Base-by-base conservation (phyloP, 768 basidiomycete species). In the Russula olivacea region DNA sequence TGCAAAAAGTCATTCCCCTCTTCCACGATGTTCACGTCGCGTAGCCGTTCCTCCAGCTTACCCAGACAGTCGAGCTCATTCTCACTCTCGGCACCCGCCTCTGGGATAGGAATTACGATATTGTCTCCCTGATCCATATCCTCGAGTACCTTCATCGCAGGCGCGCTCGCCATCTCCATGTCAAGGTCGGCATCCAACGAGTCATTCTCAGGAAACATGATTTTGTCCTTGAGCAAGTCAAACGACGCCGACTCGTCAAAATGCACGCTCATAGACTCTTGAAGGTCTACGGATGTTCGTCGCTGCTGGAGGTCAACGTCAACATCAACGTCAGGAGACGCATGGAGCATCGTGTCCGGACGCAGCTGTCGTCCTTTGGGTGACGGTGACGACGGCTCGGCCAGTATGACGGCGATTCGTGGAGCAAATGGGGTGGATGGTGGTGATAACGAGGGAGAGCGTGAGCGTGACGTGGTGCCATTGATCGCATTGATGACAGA, bases 401-500 rank as follows among this genome's bases (percentile, higher is more conserved):
- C 55, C 17, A 61, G 65, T 7, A 53, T 58, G 28, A 63, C 43
- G 1, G 67, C 54, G 1, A 66, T 66, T 7, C 36, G 55, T 2
- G 67, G 67, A 0, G 66, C 58, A 21, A 51, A 66, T 12, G 58
- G 49, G 15, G 66, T 56, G 14, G 49, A 30, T 1, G 48, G 52
- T 1, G 60, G 55, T 4, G 64, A 55, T 3, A 32, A 45, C 3
- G 65, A 58, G 4, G 56, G 51, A 2, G 64, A 55, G 8, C 32
- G n/a, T 28, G 60, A 55, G 12, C 32, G n/a, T 28, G 51, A 55
- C 9, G 57, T 38, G 11, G 60, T 52, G 30, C 64, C 61, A 2
- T 67, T 67, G 41, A 67, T 67, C 15, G 66, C 56, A 6, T 67
- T 67, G 36, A 67, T 67, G 60, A 67, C 66, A 10, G 65, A 66